Base-by-base conservation (phyloP, 371 early-diverging fungal species). In the Syncephalis plumigaleata region DNA sequence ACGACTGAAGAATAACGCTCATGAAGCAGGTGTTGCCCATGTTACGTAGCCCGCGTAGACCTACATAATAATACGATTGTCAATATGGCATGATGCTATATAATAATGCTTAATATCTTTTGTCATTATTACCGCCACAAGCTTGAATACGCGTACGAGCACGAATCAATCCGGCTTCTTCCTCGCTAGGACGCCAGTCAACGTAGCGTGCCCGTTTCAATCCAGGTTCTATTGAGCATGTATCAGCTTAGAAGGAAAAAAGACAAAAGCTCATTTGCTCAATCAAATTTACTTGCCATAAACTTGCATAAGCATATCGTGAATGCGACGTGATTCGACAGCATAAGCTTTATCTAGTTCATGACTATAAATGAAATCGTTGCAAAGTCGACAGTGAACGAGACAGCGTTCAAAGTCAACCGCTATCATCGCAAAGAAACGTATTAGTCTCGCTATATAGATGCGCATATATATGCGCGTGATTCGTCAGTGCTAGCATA, bases 21-120 rank as follows among this genome's bases (percentile, higher is more conserved):
- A 96, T 84, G 53, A 85, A 96, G 53, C 96, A 96, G 0, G 95
- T 94, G 1, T 81, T 77, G 21, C 97, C 97, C 71, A 95, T 73
- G 53, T 96, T 96, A 40, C 75, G 64, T 45, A 92, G 62, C 1
- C 97, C 97, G 9, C 96, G 80, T 22, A 93, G 62, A 3, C 90
- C 89, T 52, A 60, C 36, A 43, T 61, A 47, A 42, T 7, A 27
- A 7, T n/a, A n/a, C n/a, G n/a, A n/a, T n/a, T n/a, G n/a, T n/a
- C 16, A 8, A 7, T 13, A 40, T 23, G 3, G 2, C 45, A 18
- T 17, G 9, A 9, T 36, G n/a, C 23, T 3, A 21, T 13, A 9
- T 48, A 39, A 23, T 26, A 11, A 17, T n/a, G 18, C 18, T 31
- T 17, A 5, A 22, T 21, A 20, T 20, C 9, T 47, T 27, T 16